phyloP scores from a whole-genome alignment of 2,329 filamentous ascomycete species.

The Magnaporthiopsis rhizophila region DNA sequence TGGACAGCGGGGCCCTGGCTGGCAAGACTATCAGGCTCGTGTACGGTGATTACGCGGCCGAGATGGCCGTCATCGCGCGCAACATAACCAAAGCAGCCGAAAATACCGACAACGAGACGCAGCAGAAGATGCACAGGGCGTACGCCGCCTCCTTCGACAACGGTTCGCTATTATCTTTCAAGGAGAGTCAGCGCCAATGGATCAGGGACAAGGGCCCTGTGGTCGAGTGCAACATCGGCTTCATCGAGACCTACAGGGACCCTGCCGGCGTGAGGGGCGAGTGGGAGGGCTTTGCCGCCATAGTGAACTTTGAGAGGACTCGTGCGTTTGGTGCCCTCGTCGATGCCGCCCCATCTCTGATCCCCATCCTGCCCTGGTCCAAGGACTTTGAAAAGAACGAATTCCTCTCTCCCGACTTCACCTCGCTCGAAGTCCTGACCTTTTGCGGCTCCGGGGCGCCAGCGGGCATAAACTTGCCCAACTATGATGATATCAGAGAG shows the following conservation, averaged over 20 bases:
- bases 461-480: conserved; percentile 60
- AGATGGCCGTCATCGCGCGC: conserved; percentile 62
- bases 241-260: conserved; percentile 80
- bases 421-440: conserved; percentile 81
- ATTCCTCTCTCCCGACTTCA: conserved; percentile 93
- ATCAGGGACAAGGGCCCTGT: conserved; percentile 74
- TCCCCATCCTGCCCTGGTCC: conserved; percentile 83
- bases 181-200: conserved; percentile 74
- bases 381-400: conserved; percentile 92
- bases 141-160: conserved; percentile 69
- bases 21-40: conserved; percentile 64
- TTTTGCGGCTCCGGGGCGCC: conserved; percentile 65
- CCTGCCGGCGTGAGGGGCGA: conserved; percentile 74
- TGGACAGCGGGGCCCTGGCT: conserved; percentile 51
- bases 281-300: conserved; percentile 76
- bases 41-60: conserved; percentile 65
- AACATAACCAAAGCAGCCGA: conserved; percentile 61
- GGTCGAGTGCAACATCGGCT: conserved; percentile 75
- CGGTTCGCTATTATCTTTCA: conserved; percentile 70
- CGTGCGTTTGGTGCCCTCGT: conserved; percentile 82
- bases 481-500: conserved; percentile 73
- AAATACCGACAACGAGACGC: conserved; percentile 64
- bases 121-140: conserved; percentile 64
- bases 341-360: conserved; percentile 69
- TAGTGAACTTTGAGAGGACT: conserved; percentile 87